Evolutionary conservation across 805 yeast genomes (phyloP), one percentile per base, ranked within the genome.

Genomic region (Candida verbasci): DNA sequence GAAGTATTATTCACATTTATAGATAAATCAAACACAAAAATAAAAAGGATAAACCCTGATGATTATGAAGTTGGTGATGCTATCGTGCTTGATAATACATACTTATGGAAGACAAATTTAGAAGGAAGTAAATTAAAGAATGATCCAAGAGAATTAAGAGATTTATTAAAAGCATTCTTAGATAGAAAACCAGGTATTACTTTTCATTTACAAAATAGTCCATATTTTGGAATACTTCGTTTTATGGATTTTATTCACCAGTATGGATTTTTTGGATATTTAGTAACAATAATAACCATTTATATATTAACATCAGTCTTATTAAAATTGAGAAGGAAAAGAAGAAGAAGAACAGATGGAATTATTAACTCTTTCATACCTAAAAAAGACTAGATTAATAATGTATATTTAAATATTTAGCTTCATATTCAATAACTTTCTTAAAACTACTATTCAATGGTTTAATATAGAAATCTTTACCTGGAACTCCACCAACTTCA

Each of bases 11-110:
- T 74, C 38, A 65, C 76, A 0, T 80, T 67, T 45, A 44, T 80
- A 9, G 86, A 83, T 48, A 44, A 77, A 14, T 52, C 68, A 2
- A 58, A 64, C 14, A 3, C 25, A 6, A 45, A 55, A 3, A 45
- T 67, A 9, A 52, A 68, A 4, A 58, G 61, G 10, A 51, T 62
- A 21, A 51, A 64, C 26, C 44, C 56, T 1, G 46, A 51, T n/a
- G 37, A 48, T 0, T 69, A 61, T 43, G 41, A 54, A 8, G 51
- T 59, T 2, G 91, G 89, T 5, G 86, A 82, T 51, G 62, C 76
- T 0, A 48, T 84, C 1, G 54, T 84, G 2, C 56, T 81, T 2
- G 69, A 72, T 61, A 53, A 64, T 55, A 43, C 43, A 39, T 44
- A 48, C 35, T 56, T 50, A 37, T 43, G 68, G 64, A 46, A 62